Evolutionary conservation across 768 basidiomycete species (phyloP).

Genomic region (Pisolithus albus): DNA sequence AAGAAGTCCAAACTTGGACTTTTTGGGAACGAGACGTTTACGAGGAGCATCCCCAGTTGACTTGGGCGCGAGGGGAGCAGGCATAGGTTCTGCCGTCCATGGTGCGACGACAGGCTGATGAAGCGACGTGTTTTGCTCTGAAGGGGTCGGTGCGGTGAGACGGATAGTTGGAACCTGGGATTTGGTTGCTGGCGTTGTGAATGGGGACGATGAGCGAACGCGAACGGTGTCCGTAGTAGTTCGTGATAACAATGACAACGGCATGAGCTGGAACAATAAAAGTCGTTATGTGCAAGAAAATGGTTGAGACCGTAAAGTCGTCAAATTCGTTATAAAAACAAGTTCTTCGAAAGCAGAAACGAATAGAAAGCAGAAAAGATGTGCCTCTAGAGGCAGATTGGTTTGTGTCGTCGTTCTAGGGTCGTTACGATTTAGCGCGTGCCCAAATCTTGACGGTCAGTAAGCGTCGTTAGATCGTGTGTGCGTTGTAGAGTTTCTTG

Average conservation of each 20-base stretch:
- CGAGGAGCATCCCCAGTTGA: conserved; percentile 20
- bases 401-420: conserved; percentile 17
- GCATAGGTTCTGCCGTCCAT: conserved; percentile 12
- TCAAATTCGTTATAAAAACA: conserved; percentile 22
- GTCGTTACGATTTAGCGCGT: conserved; percentile 15
- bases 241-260: conserved; percentile 27
- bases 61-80: conserved; percentile 26
- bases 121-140: conserved; percentile 34
- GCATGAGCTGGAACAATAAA: conserved; percentile 20
- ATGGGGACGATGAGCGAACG: conserved; percentile 21
- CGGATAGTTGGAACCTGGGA: conserved; percentile 54
- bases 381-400: not conserved
- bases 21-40: conserved; percentile 63
- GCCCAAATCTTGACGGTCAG: conserved; percentile 8
- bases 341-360: conserved; percentile 10
- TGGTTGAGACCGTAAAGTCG: conserved; percentile 13
- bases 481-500: conserved; percentile 10
- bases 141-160: conserved; percentile 62
- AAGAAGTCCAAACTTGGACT: conserved; percentile 56
- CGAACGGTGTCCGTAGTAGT: conserved; percentile 19
- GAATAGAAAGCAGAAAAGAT: conserved; percentile 1
- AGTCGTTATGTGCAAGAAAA: conserved; percentile 21
- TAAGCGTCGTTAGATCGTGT: conserved; percentile 12
- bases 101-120: conserved; percentile 23
- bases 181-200: conserved; percentile 23